Evolutionary conservation across 257 asterid genomes (phyloP).

Genomic region (Nemophila menziesii): DNA sequence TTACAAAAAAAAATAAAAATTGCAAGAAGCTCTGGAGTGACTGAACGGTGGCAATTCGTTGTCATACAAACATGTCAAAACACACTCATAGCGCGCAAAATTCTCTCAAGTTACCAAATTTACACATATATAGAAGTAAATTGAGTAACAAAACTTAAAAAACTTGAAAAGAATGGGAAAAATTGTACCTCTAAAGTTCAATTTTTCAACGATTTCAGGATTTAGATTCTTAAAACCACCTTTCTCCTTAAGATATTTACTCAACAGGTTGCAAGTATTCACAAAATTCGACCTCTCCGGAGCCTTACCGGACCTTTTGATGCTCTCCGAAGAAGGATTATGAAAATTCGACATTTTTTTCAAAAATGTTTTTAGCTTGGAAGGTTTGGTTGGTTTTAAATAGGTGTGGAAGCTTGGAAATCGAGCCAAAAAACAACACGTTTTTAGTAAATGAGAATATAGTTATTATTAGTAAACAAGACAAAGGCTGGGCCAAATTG

Average conservation of each 20-base stretch:
- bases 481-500: no score
- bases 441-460: neutral
- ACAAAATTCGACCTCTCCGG: slow-evolving; percentile 40
- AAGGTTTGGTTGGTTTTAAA: no score
- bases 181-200: slow-evolving; percentile 28
- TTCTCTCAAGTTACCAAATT: no score
- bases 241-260: slow-evolving; percentile 52
- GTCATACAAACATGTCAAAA: neutral
- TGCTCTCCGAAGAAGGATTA: slow-evolving; percentile 2
- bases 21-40: no score
- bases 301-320: slow-evolving; percentile 18
- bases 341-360: slow-evolving; percentile 14
- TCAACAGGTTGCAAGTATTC: slow-evolving; percentile 55
- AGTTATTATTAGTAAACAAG: no score
- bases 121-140: no score
- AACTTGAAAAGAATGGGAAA: neutral
- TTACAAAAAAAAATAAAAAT: neutral
- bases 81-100: neutral
- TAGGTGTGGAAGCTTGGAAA: neutral
- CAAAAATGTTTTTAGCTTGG: no score
- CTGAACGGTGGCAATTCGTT: no score
- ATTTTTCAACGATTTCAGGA: slow-evolving; percentile 33
- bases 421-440: neutral
- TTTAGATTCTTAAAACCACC: slow-evolving; percentile 43
- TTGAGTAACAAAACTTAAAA: no score